Conservation (phyloP, 2,329 filamentous ascomycete genomes). For the Botryosphaeria dothidea region DNA sequence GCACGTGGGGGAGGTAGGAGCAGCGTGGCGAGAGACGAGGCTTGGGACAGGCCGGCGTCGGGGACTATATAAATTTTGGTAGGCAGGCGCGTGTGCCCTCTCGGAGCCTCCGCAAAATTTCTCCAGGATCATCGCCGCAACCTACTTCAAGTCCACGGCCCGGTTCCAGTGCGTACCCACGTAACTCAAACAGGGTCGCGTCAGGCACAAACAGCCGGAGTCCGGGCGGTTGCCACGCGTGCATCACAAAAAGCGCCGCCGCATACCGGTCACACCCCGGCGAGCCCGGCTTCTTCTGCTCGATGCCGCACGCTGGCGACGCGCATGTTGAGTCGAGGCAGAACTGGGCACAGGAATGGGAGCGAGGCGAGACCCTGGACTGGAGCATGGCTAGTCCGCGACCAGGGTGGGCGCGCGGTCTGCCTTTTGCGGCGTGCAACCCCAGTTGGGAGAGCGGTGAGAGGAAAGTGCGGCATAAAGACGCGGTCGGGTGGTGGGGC, state of each 20-base stretch:
- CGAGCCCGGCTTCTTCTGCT: too few relatives aligned
- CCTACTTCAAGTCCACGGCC: not conserved
- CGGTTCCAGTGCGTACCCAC: too few relatives aligned
- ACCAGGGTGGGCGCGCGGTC: not conserved
- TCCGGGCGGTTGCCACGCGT: not conserved
- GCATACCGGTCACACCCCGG: too few relatives aligned
- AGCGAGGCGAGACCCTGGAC: not conserved
- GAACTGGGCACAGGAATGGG: not conserved
- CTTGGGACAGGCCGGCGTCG: not conserved
- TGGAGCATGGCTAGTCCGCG: not conserved
- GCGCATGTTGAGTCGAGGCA: not conserved
- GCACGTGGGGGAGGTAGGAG: constrained; percentile 5
- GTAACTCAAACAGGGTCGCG: not conserved
- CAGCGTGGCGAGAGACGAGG: not conserved
- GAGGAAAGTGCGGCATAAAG: constrained; percentile 2
- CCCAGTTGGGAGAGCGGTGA: constrained; percentile 8
- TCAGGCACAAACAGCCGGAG: not conserved
- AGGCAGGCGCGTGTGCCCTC: not conserved
- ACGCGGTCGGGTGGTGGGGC: not conserved
- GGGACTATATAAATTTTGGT: constrained; percentile 8
- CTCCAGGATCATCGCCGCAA: constrained; percentile 15
- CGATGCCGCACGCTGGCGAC: not conserved
- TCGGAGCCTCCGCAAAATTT: constrained; percentile 14
- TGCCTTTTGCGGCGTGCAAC: not conserved
- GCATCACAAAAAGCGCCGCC: not conserved